Evolutionary conservation across 345 rosid genomes (phyloP), one percentile per base, ranked within the genome.

Genomic region (Brassica juncea): DNA sequence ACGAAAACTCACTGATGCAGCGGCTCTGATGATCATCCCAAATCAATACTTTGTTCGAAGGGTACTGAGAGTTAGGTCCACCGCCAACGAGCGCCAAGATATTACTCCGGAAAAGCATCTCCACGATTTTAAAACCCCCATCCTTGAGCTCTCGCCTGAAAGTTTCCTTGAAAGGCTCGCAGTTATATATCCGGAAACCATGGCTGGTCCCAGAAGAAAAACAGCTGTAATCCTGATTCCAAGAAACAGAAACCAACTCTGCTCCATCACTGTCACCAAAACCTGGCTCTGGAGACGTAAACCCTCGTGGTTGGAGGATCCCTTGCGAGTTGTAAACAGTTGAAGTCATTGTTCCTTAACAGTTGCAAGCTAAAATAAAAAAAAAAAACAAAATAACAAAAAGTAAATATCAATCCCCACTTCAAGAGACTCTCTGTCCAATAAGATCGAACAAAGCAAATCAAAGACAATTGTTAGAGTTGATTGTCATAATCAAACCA

Each of bases 21-120:
- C 89, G 87, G 76, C 90, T 89, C 73, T 92, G 95, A 67, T 87
- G 91, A 77, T 94, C 99, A 85, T 94, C 95, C 97, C 97, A 92
- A 42, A 94, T 91, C 79, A 92, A 77, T 23, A 90, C 97, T 84
- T 92, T 92, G 77, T 87, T 89, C 3, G 97, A 86, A 66, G 98
- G 91, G 68, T 92, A 91, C 76, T 87, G 94, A 23, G 97, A 89
- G 84, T 90, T 88, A 61, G 87, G 80, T 65, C 77, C 87, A 74
- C 81, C 86, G 34, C 98, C 97, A 69, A 89, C 97, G 5, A 94
- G 97, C 2, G 97, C 98, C 80, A 92, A 66, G 78, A 94, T 88
- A 84, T 92, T 92, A 87, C 89, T 86, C 3, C 97, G 85, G 84
- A 94, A 92, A 72, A 94, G 89, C 98, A 94, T 94, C 86, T 94